A percentile compares a stretch with the other conserved stretches of the same genome.
These are phyloP conservation scores for Clonostachys chloroleuca DNA, from an alignment of 2,329 filamentous ascomycete species.

Conservation along the genomic window DNA sequence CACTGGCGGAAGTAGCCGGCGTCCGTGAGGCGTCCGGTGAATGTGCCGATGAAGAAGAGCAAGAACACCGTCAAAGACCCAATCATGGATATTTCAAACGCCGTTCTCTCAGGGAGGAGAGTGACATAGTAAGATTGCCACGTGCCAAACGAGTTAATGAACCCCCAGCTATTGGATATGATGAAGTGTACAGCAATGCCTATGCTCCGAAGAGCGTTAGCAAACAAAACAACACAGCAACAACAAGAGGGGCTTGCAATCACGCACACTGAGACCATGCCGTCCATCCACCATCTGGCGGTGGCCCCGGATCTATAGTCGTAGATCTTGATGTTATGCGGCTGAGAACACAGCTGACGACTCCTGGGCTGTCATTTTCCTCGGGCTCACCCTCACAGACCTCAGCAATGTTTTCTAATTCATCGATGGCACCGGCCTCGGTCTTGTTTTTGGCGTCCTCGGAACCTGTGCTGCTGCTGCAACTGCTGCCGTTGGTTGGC, in stretches of 20 bases:
- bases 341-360: conserved; percentile 31
- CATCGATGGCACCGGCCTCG: too few relatives aligned
- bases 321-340: conserved; percentile 28
- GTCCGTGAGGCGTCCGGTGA: conserved; percentile 48
- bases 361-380: conserved; percentile 6
- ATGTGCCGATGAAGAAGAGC: conserved; percentile 48
- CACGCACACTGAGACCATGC: conserved; percentile 41
- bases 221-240: too few relatives aligned
- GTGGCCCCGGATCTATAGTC: conserved; percentile 35
- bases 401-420: not conserved
- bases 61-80: conserved; percentile 50
- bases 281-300: conserved; percentile 42
- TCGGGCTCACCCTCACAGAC: conserved; percentile 2
- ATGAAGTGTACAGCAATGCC: conserved; percentile 1
- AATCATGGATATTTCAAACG: conserved; percentile 44
- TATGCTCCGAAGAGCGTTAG: not conserved
- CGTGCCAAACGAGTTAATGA: conserved; percentile 50
- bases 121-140: conserved; percentile 49
- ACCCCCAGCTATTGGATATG: conserved; percentile 27
- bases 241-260: not conserved
- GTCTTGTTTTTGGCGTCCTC: too few relatives aligned
- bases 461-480: too few relatives aligned
- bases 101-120: conserved; percentile 25
- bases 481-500: too few relatives aligned
- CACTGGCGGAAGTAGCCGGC: conserved; percentile 45